Conservation (phyloP, 1,284 basidiomycete species). For the Ustilago trichophora region DNA sequence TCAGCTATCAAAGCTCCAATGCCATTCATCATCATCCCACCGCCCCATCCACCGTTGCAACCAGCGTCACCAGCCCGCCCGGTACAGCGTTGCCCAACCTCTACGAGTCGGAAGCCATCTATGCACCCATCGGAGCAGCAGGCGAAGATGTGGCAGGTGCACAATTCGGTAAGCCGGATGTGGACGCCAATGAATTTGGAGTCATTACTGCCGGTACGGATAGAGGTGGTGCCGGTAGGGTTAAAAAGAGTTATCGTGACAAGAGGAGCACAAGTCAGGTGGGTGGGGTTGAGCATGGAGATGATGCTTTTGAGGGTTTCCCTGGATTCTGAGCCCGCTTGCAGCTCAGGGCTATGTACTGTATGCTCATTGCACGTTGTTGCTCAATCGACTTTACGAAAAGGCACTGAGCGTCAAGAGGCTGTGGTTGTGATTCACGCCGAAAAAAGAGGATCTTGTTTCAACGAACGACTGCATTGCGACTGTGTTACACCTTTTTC, state of each 20-base stretch:
- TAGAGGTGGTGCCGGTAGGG: constrained; percentile 25
- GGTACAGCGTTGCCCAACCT: constrained; percentile 21
- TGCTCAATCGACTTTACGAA: no score
- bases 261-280: constrained; percentile 15
- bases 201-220: constrained; percentile 29
- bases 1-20: constrained; percentile 15
- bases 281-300: not conserved
- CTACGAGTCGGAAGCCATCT: constrained; percentile 26
- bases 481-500: no score
- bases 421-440: no score
- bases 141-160: constrained; percentile 1
- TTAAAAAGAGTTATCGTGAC: constrained; percentile 32
- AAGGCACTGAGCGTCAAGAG: no score
- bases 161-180: constrained; percentile 16
- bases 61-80: no score
- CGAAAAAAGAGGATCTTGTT: no score
- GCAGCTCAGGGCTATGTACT: no score
- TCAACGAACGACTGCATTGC: no score
- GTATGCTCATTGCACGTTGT: no score
- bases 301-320: constrained; percentile 34
- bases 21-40: constrained; percentile 6
- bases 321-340: constrained; percentile 21
- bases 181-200: constrained; percentile 36
- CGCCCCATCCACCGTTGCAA: not conserved
- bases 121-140: not conserved